These are phyloP conservation scores for Litchi chinensis DNA, from an alignment of 345 rosid species.

Conservation along the genomic window DNA sequence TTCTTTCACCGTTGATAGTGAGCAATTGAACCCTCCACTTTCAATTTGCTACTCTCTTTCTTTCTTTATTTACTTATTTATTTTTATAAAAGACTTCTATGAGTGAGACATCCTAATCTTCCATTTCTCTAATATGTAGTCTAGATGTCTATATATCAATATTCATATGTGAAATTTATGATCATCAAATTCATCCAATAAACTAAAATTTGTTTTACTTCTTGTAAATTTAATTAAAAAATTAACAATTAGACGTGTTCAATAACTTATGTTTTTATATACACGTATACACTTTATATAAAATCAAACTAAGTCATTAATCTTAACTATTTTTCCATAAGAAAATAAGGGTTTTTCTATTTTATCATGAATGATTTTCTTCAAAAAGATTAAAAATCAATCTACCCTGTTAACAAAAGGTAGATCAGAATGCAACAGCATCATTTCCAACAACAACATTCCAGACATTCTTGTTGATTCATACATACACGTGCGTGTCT, in stretches of 20 bases:
- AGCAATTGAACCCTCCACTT: conserved; percentile 44
- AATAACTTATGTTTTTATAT: no score
- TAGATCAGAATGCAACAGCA: neutral
- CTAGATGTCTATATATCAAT: neutral
- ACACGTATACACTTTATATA: no score
- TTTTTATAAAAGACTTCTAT: conserved; percentile 17
- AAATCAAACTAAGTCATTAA: neutral
- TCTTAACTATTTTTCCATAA: neutral
- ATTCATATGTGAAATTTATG: neutral
- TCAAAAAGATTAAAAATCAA: neutral
- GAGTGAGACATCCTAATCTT: conserved; percentile 33
- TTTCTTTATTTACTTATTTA: neutral
- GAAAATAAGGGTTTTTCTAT: neutral
- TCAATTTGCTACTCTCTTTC: conserved; percentile 29
- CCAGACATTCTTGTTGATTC: conserved; percentile 3
- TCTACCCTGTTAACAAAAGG: neutral
- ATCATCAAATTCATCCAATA: neutral
- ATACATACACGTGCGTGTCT: conserved; percentile 18
- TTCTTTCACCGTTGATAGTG: conserved; percentile 42
- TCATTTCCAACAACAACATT: neutral
- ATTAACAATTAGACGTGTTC: no score
- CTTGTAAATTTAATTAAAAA: neutral
- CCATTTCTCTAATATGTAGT: conserved; percentile 13
- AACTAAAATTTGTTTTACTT: no score
- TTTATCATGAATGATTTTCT: neutral